A percentile compares a stretch with the other conserved stretches of the same genome.
These are phyloP conservation scores for Tephrocybe sp. DNA, from an alignment of 768 basidiomycete genomes.

Conservation along the genomic window DNA sequence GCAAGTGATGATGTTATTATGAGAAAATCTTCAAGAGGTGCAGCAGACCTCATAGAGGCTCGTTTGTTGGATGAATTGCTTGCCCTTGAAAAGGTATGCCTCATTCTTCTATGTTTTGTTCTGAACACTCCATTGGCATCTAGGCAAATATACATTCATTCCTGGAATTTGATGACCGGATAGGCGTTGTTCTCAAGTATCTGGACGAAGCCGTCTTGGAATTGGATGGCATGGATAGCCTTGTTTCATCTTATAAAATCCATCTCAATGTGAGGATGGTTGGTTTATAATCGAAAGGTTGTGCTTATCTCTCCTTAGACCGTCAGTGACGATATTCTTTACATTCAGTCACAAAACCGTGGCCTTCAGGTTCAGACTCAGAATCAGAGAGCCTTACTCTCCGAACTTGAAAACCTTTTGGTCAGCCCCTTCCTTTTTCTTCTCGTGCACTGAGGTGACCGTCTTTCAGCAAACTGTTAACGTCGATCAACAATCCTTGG, in stretches of 20 bases:
- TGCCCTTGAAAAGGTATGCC: conserved; percentile 85
- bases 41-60: conserved; percentile 91
- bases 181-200: conserved; percentile 78
- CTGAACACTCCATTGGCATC: neutral
- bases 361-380: conserved; percentile 97
- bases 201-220: conserved; percentile 89
- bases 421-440: conserved; percentile 23
- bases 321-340: conserved; percentile 91
- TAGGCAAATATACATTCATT: conserved; percentile 98
- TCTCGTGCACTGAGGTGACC: neutral
- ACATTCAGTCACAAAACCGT: conserved; percentile 94
- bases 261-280: conserved; percentile 77
- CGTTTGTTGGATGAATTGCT: conserved; percentile 84
- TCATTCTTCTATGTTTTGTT: neutral
- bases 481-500: conserved; percentile 75
- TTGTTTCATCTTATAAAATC: conserved; percentile 92
- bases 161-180: conserved; percentile 91
- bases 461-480: conserved; percentile 82
- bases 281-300: neutral
- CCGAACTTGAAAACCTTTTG: conserved; percentile 84
- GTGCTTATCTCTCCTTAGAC: conserved; percentile 47
- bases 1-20: conserved; percentile 76
- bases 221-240: conserved; percentile 85
- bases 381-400: conserved; percentile 83
- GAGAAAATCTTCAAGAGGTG: conserved; percentile 60